Percentiles rank a stretch among this genome's conserved stretches.
Conservation (phyloP, 116 monocot genomes). For the Thalassia testudinum region DNA sequence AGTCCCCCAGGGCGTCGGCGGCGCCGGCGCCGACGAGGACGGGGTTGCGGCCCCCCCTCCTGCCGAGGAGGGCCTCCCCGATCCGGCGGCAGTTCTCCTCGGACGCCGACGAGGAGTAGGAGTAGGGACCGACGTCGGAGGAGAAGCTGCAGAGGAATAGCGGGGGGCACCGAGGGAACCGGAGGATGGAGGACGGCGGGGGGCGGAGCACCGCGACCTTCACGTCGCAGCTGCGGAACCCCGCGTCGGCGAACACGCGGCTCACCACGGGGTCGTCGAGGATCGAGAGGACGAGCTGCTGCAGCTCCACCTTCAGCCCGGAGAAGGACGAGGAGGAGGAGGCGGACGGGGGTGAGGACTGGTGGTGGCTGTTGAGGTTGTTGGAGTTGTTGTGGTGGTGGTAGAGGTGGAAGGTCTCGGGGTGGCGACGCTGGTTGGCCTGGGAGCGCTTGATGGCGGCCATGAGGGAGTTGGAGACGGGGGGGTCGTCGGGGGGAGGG, state of each 20-base stretch:
- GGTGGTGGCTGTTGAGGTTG: no score
- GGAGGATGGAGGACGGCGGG: constrained; percentile 12
- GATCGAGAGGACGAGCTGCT: constrained; percentile 79
- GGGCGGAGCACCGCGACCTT: constrained; percentile 76
- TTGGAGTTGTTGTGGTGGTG: constrained; percentile 7
- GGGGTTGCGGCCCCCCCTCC: constrained; percentile 28
- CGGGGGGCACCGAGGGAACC: constrained; percentile 17
- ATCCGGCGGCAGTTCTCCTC: constrained; percentile 66
- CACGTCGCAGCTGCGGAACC: constrained; percentile 83
- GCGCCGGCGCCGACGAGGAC: constrained; percentile 66
- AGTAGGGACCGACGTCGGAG: neutral
- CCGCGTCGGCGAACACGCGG: constrained; percentile 86
- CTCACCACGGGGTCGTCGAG: constrained; percentile 95
- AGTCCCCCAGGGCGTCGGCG: constrained; percentile 16
- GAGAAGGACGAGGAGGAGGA: constrained; percentile 21
- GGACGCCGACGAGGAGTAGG: neutral
- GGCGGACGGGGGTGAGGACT: constrained; percentile 11
- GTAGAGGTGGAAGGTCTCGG: constrained; percentile 89
- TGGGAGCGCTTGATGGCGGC: constrained; percentile 97
- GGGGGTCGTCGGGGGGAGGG: constrained; percentile 23
- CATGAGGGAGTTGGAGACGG: constrained; percentile 90
- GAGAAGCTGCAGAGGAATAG: constrained; percentile 29
- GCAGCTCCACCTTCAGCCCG: constrained; percentile 82
- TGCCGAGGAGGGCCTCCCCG: constrained; percentile 41
- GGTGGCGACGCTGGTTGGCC: constrained; percentile 82